These are phyloP conservation scores for Nicotiana undulata DNA, from an alignment of 257 asterid genomes.

Conservation along the genomic window DNA sequence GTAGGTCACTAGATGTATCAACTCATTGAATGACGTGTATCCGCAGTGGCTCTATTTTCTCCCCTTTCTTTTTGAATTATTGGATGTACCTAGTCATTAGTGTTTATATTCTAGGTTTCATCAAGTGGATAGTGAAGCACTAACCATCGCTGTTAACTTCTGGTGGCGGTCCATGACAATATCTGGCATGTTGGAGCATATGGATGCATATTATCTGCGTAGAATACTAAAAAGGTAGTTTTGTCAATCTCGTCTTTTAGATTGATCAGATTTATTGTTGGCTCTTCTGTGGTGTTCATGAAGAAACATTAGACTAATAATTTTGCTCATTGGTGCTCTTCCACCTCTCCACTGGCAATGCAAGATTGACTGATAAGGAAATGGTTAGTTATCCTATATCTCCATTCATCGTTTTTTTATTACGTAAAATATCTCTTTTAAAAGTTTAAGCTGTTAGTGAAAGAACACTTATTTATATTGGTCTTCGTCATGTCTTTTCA, in stretches of 20 bases:
- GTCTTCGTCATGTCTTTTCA: not conserved
- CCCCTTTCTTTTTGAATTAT: not conserved
- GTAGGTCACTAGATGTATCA: not conserved
- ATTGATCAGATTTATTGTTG: not conserved
- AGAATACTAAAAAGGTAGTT: constrained; percentile 72
- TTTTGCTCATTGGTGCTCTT: constrained; percentile 16
- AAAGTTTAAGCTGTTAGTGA: not conserved
- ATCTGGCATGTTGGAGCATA: constrained; percentile 72
- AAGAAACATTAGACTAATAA: constrained; percentile 9
- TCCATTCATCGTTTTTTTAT: not conserved
- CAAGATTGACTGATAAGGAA: constrained; percentile 82
- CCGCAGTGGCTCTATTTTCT: not conserved
- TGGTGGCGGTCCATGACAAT: constrained; percentile 88
- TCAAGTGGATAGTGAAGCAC: constrained; percentile 88
- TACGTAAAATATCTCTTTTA: not conserved
- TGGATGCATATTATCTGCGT: constrained; percentile 93
- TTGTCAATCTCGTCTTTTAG: not conserved
- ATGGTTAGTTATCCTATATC: constrained; percentile 46
- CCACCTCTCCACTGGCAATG: constrained; percentile 13
- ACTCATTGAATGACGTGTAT: constrained; percentile 1
- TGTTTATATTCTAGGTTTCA: constrained; percentile 56
- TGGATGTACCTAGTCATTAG: not conserved
- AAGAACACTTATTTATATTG: not conserved
- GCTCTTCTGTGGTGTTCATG: not conserved
- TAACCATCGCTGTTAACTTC: constrained; percentile 85